Conservation (phyloP, 2,329 filamentous ascomycete species). For the Cordyceps cateniannulata region DNA sequence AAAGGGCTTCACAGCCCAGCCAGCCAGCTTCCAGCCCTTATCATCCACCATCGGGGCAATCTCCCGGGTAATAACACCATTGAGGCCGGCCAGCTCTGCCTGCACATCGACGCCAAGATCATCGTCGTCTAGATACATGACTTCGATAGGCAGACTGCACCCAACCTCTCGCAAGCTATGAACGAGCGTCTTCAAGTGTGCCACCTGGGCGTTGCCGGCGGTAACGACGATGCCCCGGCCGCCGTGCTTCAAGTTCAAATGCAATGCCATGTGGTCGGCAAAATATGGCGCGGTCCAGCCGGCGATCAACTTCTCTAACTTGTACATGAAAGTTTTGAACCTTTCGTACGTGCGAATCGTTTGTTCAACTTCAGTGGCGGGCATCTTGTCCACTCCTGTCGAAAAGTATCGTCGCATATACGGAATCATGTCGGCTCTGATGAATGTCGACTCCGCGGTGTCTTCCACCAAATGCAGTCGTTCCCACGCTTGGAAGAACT, state of each 20-base stretch:
- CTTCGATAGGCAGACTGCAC: conserved; percentile 4
- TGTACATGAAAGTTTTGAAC: not conserved
- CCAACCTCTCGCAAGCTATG: not conserved
- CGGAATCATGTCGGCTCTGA: not conserved
- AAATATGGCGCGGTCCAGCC: conserved; percentile 5
- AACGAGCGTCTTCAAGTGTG: not conserved
- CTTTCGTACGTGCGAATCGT: not conserved
- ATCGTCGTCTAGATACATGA: conserved; percentile 1
- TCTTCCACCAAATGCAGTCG: not conserved
- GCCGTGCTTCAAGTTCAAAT: conserved; percentile 1
- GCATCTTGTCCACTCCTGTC: not conserved
- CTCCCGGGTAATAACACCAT: not conserved
- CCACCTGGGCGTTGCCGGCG: not conserved
- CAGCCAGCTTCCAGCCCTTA: not conserved
- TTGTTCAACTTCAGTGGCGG: not conserved
- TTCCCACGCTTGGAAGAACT: not conserved
- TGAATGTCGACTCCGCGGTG: not conserved
- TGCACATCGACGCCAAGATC: not conserved
- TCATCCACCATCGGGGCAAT: conserved; percentile 6
- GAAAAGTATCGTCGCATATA: conserved; percentile 2
- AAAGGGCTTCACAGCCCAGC: conserved; percentile 1
- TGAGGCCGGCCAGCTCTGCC: not conserved
- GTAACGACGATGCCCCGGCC: conserved; percentile 4
- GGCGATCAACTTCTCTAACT: conserved; percentile 1
- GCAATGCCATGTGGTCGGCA: conserved; percentile 3